These are phyloP conservation scores for Pouteria glomerata DNA, from an alignment of 148 eudicot species.

Conservation along the genomic window DNA sequence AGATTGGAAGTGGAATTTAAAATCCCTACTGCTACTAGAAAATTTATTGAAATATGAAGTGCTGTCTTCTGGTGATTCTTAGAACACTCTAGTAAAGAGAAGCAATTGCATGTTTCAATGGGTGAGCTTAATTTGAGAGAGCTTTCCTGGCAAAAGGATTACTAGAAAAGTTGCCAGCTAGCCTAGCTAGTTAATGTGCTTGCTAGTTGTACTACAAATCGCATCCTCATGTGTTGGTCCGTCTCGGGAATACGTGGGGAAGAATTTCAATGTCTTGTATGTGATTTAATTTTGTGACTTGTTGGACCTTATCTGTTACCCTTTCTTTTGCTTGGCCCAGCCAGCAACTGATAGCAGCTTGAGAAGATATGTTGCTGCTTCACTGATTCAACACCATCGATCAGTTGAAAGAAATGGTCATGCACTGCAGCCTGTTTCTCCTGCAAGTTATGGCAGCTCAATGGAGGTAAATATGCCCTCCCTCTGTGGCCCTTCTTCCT, in stretches of 20 bases:
- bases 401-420: constrained; percentile 42
- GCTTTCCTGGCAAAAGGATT: background rate
- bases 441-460: constrained; percentile 72
- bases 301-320: background rate
- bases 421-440: constrained; percentile 49
- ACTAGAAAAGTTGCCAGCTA: background rate
- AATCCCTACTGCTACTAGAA: background rate
- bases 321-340: constrained; percentile 29
- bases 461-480: constrained; percentile 79
- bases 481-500: no score
- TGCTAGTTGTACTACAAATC: background rate
- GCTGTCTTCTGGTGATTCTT: background rate
- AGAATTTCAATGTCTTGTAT: background rate
- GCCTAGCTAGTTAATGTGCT: background rate
- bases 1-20: background rate
- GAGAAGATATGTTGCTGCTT: constrained; percentile 59
- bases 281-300: background rate
- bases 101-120: background rate
- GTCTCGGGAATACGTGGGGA: background rate
- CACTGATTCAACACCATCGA: constrained; percentile 46
- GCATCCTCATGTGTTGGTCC: background rate
- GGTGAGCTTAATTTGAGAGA: background rate
- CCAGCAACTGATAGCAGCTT: constrained; percentile 41
- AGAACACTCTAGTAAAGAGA: background rate
- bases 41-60: background rate